Conservation (phyloP, 805 yeast genomes). For the Clavispora santaluciae region DNA sequence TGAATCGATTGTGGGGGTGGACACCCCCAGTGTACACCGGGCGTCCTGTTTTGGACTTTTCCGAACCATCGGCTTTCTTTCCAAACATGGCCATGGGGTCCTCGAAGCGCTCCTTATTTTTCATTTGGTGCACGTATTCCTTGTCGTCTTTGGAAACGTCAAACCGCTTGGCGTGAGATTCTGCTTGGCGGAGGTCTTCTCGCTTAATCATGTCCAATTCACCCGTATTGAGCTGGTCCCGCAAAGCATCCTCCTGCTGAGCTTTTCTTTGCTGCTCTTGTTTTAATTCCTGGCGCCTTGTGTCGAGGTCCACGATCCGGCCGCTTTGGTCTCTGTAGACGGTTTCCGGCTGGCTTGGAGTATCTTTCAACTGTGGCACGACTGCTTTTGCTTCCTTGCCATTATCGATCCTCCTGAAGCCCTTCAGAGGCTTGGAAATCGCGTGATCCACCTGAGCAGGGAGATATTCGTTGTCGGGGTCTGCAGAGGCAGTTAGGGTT, state of each 20-base stretch:
- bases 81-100: slow-evolving; percentile 61
- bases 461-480: slow-evolving; percentile 16
- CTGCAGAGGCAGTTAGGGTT: background rate
- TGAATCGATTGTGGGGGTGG: slow-evolving; percentile 67
- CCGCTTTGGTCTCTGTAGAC: slow-evolving; percentile 39
- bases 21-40: slow-evolving; percentile 48
- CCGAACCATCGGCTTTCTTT: slow-evolving; percentile 4
- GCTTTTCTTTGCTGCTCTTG: slow-evolving; percentile 6
- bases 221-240: slow-evolving; percentile 10
- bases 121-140: slow-evolving; percentile 31
- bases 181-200: slow-evolving; percentile 12
- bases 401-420: slow-evolving; percentile 35
- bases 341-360: slow-evolving; percentile 52
- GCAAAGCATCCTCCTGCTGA: slow-evolving; percentile 7
- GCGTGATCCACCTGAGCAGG: slow-evolving; percentile 20
- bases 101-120: slow-evolving; percentile 38
- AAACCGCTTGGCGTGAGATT: slow-evolving; percentile 30
- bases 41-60: slow-evolving; percentile 37
- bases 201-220: slow-evolving; percentile 9
- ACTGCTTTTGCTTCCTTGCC: slow-evolving; percentile 11
- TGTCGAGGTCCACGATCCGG: slow-evolving; percentile 24
- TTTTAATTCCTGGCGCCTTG: slow-evolving; percentile 9
- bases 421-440: slow-evolving; percentile 17
- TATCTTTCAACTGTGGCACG: background rate
- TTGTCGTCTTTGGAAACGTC: slow-evolving; percentile 28